Evolutionary conservation across 1,284 basidiomycete species (phyloP), one percentile per base, ranked within the genome.

Genomic region (Inonotus hispidus): DNA sequence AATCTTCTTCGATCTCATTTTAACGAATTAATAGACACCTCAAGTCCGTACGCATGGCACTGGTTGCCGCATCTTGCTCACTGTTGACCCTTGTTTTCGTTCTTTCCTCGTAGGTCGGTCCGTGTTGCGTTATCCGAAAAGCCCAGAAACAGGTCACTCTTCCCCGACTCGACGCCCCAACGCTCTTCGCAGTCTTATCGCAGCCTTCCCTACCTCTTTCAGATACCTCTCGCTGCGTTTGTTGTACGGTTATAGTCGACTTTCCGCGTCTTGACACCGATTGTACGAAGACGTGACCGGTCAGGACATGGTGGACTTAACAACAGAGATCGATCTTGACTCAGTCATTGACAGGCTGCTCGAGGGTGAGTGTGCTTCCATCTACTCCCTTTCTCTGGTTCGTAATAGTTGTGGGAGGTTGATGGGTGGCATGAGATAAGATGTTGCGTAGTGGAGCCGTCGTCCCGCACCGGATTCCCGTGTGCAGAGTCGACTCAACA

Each of bases 341-440:
- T 95, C 93, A 75, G 93, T 97, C 81, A 97, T 98, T 73, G 95
- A 97, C 87, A 85, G 94, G 66, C 82, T 97, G 67, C 81, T 97
- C 67, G 95, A 97, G 87, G 95, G 95, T 95, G 79, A 79, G 91
- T 77, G 69, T 50, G 68, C n/a, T 53, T 66, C 68, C 62, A 49
- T 59, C 14, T n/a, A 19, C 32, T 7, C 39, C 19, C 21, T 55
- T 27, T 37, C 52, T 38, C 11, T 21, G 46, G 14, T n/a, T 49
- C 3, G 38, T 10, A 1, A 14, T 35, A 7, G 23, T 19, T 14
- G 14, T n/a, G 21, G 37, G 23, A 14, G 10, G 27, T 8, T 46
- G 41, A 19, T 29, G 41, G 25, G 41, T 35, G 41, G 41, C 10
- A 45, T 19, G 16, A n/a, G 59, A 14, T 41, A 25, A 25, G 8